A percentile compares a stretch with the other conserved stretches of the same genome.
Evolutionary conservation across 169 alveolate species (phyloP).

Genomic region (Plasmodium adleri): DNA sequence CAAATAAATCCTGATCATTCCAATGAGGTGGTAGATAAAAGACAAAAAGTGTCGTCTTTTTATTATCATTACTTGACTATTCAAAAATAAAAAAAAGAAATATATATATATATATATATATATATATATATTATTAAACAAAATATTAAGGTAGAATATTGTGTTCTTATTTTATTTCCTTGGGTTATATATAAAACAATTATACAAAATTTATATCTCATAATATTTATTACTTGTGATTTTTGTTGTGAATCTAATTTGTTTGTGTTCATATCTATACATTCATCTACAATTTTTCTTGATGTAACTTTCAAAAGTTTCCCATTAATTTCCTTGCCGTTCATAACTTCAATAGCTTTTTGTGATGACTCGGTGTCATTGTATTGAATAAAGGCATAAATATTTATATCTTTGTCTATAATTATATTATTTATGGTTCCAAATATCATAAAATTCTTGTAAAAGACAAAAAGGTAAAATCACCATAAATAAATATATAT

Average conservation of each 20-base stretch:
- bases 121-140: no score
- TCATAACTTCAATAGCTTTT: constrained; percentile 91
- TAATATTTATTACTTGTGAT: constrained; percentile 29
- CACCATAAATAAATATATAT: background rate
- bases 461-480: background rate
- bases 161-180: background rate
- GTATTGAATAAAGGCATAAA: constrained; percentile 93
- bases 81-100: constrained; percentile 15
- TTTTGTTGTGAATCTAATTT: constrained; percentile 49
- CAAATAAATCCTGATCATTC: constrained; percentile 89
- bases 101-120: background rate
- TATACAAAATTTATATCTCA: no score
- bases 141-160: no score
- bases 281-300: constrained; percentile 88
- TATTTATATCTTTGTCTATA: constrained; percentile 84
- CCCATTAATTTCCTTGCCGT: constrained; percentile 89
- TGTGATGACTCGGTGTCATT: constrained; percentile 90
- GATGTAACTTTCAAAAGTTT: constrained; percentile 90
- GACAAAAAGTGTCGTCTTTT: constrained; percentile 85
- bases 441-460: constrained; percentile 42
- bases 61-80: constrained; percentile 42
- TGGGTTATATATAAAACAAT: background rate
- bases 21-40: constrained; percentile 94
- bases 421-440: constrained; percentile 59
- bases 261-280: constrained; percentile 44